Base-by-base conservation (phyloP, 345 rosid species). In the Eucalyptus dawsonii region DNA sequence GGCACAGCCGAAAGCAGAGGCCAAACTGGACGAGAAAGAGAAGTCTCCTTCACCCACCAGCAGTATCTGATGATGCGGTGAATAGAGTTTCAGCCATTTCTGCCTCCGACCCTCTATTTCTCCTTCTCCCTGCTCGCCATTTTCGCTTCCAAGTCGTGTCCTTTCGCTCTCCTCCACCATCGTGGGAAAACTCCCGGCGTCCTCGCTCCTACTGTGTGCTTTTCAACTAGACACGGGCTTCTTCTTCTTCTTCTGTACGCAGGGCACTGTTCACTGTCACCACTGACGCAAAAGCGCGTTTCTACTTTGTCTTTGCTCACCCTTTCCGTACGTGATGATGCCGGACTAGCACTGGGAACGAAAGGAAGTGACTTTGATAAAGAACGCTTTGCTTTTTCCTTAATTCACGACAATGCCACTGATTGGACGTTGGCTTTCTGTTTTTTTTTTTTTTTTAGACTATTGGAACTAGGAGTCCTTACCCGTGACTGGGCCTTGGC, bases 41-140 rank as follows among this genome's bases (percentile, higher is more conserved):
- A 95, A 94, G 91, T 95, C 98, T 45, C 97, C 95, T 90, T 95
- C 97, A 3, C 97, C 97, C 14, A 94, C 96, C 17, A 96, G 87
- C 44, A 95, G 90, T n/a, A 93, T 93, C 6, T 87, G 92, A 53
- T 93, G 95, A 37, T 89, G 86, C 7, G 96, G 91, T 81, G 95
- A 93, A 29, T 94, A 94, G 86, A 91, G 91, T 16, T 88, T 88
- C 62, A 92, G 91, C 94, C 94, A 90, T 83, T 91, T 93, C 86
- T 54, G 91, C 62, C 80, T 54, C 56, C 88, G 76, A 31, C 83
- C 88, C 80, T 58, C 72, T 37, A 76, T 22, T 34, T 44, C 14
- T 50, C 65, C 40, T 27, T 76, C 86, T 86, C 88, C 87, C 47
- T 37, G 16, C 62, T 40, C 12, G 87, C 54, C 89, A 87, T 37